phyloP scores from a whole-genome alignment of 2,329 filamentous ascomycete species.

The Orbilia quercus region DNA sequence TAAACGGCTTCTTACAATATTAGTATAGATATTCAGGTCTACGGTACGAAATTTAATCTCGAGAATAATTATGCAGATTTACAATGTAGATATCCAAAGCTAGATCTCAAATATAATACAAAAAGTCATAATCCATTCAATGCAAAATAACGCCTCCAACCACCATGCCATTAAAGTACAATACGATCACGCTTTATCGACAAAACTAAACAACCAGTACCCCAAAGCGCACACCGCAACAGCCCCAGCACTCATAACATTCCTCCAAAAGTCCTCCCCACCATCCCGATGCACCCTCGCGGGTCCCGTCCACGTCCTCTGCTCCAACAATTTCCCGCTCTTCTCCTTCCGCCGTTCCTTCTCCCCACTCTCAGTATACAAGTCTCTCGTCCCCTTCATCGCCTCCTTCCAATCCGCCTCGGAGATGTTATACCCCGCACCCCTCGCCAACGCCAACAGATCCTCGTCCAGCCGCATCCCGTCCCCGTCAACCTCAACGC shows the following conservation, averaged over 20 bases:
- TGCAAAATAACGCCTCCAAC: too few species aligned
- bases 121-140: neutral
- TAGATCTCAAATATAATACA: neutral
- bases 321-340: constrained; percentile 56
- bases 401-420: constrained; percentile 67
- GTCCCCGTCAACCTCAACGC: constrained; percentile 83
- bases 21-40: too few species aligned
- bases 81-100: neutral
- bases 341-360: constrained; percentile 62
- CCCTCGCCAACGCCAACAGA: constrained; percentile 75
- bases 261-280: constrained; percentile 65
- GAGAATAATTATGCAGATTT: too few species aligned
- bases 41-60: too few species aligned
- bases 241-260: constrained; percentile 71
- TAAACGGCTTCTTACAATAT: too few species aligned
- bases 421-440: constrained; percentile 73
- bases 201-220: constrained; percentile 51
- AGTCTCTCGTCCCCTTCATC: constrained; percentile 62
- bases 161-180: neutral
- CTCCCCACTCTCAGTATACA: constrained; percentile 60
- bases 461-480: constrained; percentile 74
- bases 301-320: constrained; percentile 57
- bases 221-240: constrained; percentile 71
- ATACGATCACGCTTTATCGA: constrained; percentile 36
- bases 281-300: constrained; percentile 58